These are phyloP conservation scores for Coccomyxa subellipsoidea DNA, from an alignment of 163 green algal species.

Conservation along the genomic window DNA sequence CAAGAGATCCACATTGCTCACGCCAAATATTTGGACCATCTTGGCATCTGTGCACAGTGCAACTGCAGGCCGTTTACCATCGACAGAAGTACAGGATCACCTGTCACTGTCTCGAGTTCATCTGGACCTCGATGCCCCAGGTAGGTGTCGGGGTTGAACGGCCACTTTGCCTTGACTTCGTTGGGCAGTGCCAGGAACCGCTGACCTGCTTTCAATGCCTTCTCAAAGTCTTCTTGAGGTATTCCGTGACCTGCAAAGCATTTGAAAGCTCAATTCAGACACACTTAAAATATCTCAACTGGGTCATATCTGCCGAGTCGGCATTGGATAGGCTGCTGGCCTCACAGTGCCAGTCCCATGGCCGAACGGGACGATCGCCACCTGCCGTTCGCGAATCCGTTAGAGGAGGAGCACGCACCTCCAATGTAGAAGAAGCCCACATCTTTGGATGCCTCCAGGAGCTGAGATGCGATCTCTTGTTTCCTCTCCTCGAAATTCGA, in stretches of 20 bases:
- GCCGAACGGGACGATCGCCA: too few species aligned
- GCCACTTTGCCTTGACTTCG: slow-evolving; percentile 25
- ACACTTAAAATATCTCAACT: too few species aligned
- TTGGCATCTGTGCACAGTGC: too few species aligned
- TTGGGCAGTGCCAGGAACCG: slow-evolving; percentile 20
- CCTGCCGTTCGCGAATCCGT: background rate
- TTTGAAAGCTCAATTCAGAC: background rate
- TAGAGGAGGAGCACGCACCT: background rate
- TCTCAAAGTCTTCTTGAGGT: slow-evolving; percentile 26
- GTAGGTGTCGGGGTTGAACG: slow-evolving; percentile 33
- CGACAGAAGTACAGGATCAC: too few species aligned
- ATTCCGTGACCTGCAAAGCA: slow-evolving; percentile 25
- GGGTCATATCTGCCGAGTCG: too few species aligned
- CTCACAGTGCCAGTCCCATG: too few species aligned
- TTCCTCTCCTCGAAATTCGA: slow-evolving; percentile 30
- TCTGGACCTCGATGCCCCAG: slow-evolving; percentile 24
- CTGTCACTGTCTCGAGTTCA: slow-evolving; percentile 31
- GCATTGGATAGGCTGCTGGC: too few species aligned
- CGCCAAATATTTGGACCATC: too few species aligned
- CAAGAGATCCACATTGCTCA: too few species aligned
- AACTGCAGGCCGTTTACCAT: too few species aligned
- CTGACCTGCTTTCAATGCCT: slow-evolving; percentile 13
- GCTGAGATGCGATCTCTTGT: slow-evolving; percentile 27
- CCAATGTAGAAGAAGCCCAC: slow-evolving; percentile 38
- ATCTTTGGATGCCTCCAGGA: slow-evolving; percentile 13